phyloP scores from a whole-genome alignment of 2,329 filamentous ascomycete species.

The Pseudocercospora crystallina region DNA sequence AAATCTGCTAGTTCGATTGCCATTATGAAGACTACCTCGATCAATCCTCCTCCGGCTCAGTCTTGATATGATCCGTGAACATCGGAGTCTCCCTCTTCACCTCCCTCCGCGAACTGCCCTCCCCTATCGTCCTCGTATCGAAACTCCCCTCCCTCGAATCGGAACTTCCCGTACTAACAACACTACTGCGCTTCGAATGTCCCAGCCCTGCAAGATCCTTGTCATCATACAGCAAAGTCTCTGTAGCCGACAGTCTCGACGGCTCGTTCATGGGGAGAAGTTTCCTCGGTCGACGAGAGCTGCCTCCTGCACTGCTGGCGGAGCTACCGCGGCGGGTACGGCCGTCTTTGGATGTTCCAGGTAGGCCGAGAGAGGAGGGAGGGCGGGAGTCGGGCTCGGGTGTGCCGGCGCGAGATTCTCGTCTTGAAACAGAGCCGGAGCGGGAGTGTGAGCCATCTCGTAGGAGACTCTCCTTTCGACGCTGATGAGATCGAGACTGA shows the following conservation, averaged over 20 bases:
- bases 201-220: conserved; percentile 7
- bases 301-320: conserved; percentile 13
- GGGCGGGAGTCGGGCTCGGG: conserved; percentile 23
- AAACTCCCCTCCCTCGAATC: conserved; percentile 16
- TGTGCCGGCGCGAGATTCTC: conserved; percentile 27
- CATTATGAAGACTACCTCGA: no score
- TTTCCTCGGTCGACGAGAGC: conserved; percentile 22
- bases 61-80: conserved; percentile 26
- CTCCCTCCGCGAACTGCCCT: neutral
- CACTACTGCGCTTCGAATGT: conserved; percentile 22
- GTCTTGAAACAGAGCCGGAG: conserved; percentile 20
- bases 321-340: conserved; percentile 28
- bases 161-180: conserved; percentile 20
- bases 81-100: conserved; percentile 19
- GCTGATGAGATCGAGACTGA: conserved; percentile 8
- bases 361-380: conserved; percentile 1
- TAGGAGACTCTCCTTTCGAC: conserved; percentile 24
- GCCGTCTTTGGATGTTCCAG: conserved; percentile 11
- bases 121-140: conserved; percentile 15
- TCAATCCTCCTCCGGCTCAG: conserved; percentile 23
- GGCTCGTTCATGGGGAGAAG: conserved; percentile 16
- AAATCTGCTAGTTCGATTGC: no score
- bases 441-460: conserved; percentile 25
- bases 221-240: conserved; percentile 28
- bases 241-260: conserved; percentile 30